phyloP scores from a whole-genome alignment of 1,284 basidiomycete species.

The Rhodotorula glutinis region DNA sequence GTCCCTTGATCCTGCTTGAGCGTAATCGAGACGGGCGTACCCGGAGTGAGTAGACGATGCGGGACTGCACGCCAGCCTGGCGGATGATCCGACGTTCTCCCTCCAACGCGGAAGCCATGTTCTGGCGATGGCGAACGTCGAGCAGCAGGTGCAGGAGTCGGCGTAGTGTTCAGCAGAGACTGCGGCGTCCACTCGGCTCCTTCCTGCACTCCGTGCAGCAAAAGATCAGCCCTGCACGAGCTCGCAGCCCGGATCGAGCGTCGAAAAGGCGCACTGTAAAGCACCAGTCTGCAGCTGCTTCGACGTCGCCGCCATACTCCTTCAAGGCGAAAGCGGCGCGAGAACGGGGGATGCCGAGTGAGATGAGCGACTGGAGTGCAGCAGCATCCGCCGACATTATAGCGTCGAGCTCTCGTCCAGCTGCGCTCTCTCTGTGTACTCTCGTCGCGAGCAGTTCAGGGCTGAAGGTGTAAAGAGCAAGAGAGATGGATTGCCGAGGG shows the following conservation, averaged over 20 bases:
- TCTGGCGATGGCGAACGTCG: neutral
- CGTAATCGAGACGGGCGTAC: conserved; percentile 34
- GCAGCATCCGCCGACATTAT: neutral
- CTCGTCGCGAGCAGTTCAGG: no score
- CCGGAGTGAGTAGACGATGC: conserved; percentile 9
- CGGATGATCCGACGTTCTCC: conserved; percentile 1
- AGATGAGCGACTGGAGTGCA: neutral
- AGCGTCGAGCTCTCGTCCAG: no score
- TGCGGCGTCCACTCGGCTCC: conserved; percentile 33
- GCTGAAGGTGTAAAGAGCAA: no score
- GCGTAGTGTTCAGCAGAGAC: conserved; percentile 12
- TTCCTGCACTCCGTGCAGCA: conserved; percentile 5
- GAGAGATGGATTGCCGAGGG: neutral
- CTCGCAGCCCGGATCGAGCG: no score
- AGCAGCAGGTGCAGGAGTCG: neutral
- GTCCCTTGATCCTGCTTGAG: conserved; percentile 40
- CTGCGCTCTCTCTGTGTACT: no score
- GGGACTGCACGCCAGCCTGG: conserved; percentile 15
- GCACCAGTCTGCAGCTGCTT: conserved; percentile 35
- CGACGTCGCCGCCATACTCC: conserved; percentile 26
- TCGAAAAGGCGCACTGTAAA: conserved; percentile 20
- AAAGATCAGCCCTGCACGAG: neutral
- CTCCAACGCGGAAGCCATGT: neutral
- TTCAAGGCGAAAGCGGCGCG: conserved; percentile 23
- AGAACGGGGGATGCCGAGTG: conserved; percentile 22